Evolutionary conservation across 768 basidiomycete species (phyloP).

Genomic region (Termitomyces heimii): DNA sequence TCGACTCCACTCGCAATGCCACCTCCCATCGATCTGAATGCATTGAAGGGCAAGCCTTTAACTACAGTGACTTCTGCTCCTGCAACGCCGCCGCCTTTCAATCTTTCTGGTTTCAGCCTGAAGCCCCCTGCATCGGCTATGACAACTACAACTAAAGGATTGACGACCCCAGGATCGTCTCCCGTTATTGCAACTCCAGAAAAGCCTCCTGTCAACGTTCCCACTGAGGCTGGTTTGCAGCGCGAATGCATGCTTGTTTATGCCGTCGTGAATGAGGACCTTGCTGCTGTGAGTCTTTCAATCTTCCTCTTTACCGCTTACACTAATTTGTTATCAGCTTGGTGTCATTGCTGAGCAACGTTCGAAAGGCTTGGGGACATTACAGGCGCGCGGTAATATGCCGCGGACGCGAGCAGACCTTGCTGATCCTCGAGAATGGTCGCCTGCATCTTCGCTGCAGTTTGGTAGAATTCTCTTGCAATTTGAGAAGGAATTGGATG

Average conservation of each 20-base stretch:
- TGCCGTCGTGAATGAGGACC: conserved; percentile 38
- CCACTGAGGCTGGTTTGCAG: conserved; percentile 61
- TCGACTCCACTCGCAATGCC: neutral
- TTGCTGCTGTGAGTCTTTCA: conserved; percentile 49
- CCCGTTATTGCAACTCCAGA: neutral
- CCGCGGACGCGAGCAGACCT: conserved; percentile 40
- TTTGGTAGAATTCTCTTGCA: conserved; percentile 44
- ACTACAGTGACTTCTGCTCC: neutral
- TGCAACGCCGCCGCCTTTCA: conserved; percentile 11
- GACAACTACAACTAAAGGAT: neutral
- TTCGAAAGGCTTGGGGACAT: conserved; percentile 28
- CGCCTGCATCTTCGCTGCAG: conserved; percentile 41
- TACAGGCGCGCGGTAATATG: conserved; percentile 29
- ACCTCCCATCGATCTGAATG: neutral
- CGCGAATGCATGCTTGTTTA: conserved; percentile 53
- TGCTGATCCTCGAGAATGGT: conserved; percentile 44
- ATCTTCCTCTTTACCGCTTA: neutral
- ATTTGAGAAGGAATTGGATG: conserved; percentile 47
- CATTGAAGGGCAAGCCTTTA: neutral
- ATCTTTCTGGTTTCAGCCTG: conserved; percentile 7
- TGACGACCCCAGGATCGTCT: neutral
- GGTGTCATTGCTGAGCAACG: conserved; percentile 29
- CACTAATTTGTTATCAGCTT: conserved; percentile 30
- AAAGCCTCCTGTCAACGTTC: conserved; percentile 12
- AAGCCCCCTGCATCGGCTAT: conserved; percentile 5